Evolutionary conservation across 176 grass and related monocot genomes (phyloP), one percentile per base, ranked within the genome.

Genomic region (Pontederia crassipes): DNA sequence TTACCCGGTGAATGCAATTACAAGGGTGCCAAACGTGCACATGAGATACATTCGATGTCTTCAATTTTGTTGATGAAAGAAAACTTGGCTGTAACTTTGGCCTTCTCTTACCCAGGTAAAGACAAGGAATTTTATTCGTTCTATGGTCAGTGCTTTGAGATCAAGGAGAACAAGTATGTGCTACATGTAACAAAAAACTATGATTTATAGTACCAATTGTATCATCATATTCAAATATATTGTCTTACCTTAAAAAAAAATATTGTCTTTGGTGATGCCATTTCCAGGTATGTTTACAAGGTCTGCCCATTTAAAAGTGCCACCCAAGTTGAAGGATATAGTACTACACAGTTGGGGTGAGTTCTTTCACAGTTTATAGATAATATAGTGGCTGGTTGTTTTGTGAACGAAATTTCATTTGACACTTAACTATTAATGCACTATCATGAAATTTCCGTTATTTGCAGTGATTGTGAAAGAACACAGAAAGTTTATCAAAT

Each of bases 41-140:
- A 35, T 35, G 29, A 35, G n/a, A 52, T 61, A 6, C 10, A 15
- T 32, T 72, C 57, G 7, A 72, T 61, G 13, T 1, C 15, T 27
- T 27, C 12, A 10, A 49, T 50, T 32, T 48, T 26, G 10, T 12
- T 17, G 55, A 12, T 12, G 14, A 45, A 28, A 49, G n/a, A 27
- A 46, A 29, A 9, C 16, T 47, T 56, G 35, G 14, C 27, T 17
- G 12, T 46, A 49, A 59, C 12, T 12, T 12, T 61, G 52, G 11
- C 54, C 58, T 72, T 63, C 66, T 86, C 64, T 79, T 83, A 57
- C n/a, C 63, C 80, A 97, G 92, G 92, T 11, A 91, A 88, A 20
- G 87, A 97, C 49, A 91, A 83, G 68, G 87, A 97, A 65, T 97
- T 97, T 64, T 97, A 97, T 81, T 88, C 79, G 74, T 97, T 91